Evolutionary conservation across 306 rosid species (phyloP).

Genomic region (Lathyrus oleraceus): DNA sequence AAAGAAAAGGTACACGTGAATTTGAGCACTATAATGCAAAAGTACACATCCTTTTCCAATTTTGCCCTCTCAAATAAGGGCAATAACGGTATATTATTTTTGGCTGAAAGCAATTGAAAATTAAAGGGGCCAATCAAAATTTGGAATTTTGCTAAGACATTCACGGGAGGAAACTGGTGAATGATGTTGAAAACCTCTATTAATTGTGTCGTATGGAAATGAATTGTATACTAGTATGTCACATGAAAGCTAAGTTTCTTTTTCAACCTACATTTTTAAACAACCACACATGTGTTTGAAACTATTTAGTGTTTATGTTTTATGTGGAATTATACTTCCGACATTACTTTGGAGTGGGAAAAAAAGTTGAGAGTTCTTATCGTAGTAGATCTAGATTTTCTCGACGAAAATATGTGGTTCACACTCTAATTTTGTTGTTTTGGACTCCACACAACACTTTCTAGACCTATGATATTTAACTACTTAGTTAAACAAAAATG

Average conservation of each 20-base stretch:
- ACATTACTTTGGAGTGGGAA: neutral
- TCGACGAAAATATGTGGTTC: no score
- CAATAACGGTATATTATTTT: constrained; percentile 35
- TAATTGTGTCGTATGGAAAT: neutral
- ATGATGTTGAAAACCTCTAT: constrained; percentile 20
- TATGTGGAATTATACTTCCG: no score
- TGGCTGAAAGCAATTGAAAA: constrained; percentile 37
- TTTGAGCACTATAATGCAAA: constrained; percentile 12
- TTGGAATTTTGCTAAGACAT: constrained; percentile 47
- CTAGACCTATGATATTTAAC: no score
- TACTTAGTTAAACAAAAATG: no score
- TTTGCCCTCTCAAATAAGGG: constrained; percentile 37
- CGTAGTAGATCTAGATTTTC: no score
- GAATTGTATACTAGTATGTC: neutral
- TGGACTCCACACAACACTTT: no score
- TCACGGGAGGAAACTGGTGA: constrained; percentile 65
- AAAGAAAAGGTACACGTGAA: constrained; percentile 45
- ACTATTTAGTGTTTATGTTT: neutral
- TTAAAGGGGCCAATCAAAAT: constrained; percentile 32
- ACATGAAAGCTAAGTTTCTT: neutral
- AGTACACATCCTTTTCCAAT: neutral
- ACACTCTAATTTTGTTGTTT: no score
- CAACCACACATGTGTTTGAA: neutral
- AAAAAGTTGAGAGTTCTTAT: no score
- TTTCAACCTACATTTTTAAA: neutral